These are phyloP conservation scores for Periconia digitata DNA, from an alignment of 2,329 filamentous ascomycete species.

Conservation along the genomic window DNA sequence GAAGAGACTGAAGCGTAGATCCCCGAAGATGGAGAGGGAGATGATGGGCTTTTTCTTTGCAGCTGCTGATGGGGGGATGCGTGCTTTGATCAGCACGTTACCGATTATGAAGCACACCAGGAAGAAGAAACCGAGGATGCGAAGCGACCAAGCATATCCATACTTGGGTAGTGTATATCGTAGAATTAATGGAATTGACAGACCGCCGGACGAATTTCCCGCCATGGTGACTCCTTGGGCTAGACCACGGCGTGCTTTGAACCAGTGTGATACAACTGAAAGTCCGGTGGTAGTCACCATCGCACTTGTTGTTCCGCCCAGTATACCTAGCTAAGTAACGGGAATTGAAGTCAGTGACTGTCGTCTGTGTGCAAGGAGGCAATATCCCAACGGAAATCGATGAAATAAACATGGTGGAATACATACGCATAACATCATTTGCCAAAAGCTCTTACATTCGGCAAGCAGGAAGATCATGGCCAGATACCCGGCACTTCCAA, in stretches of 20 bases:
- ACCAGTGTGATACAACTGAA: constrained; percentile 43
- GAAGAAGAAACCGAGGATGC: constrained; percentile 44
- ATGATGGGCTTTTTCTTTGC: constrained; percentile 39
- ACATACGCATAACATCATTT: constrained; percentile 40
- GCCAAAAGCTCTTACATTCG: constrained; percentile 43
- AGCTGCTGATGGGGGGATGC: constrained; percentile 31
- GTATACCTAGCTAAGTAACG: constrained; percentile 29
- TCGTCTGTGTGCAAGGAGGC: too few species aligned
- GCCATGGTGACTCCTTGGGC: constrained; percentile 45
- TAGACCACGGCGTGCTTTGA: constrained; percentile 40
- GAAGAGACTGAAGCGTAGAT: constrained; percentile 38
- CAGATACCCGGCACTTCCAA: constrained; percentile 28
- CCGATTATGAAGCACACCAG: constrained; percentile 33
- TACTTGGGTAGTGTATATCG: constrained; percentile 34
- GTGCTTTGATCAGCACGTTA: constrained; percentile 38
- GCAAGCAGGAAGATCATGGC: constrained; percentile 37
- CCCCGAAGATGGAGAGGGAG: constrained; percentile 36
- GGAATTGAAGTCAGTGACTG: neutral
- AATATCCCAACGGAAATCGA: too few species aligned
- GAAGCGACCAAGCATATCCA: constrained; percentile 42
- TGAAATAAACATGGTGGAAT: neutral
- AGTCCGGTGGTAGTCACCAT: constrained; percentile 43
- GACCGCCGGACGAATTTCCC: constrained; percentile 37
- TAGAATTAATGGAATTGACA: constrained; percentile 42
- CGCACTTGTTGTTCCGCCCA: constrained; percentile 43